Conservation (phyloP, 2,329 filamentous ascomycete species). For the Penicillium sp. region DNA sequence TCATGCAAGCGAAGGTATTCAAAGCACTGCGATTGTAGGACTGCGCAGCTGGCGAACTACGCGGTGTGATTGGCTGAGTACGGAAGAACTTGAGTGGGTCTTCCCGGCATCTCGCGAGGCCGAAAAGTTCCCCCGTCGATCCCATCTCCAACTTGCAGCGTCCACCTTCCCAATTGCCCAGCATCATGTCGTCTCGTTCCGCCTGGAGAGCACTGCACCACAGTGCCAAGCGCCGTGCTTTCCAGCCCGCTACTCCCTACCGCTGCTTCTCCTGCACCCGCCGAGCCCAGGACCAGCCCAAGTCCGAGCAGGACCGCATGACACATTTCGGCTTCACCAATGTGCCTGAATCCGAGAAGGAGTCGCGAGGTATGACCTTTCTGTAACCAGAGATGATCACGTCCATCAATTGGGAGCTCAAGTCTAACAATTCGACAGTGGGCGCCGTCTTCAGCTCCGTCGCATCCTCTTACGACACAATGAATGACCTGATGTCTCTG, state of each 20-base stretch:
- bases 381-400: background rate
- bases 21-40: background rate
- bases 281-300: slow-evolving; percentile 40
- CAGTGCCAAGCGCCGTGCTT: slow-evolving; percentile 31
- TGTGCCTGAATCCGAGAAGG: slow-evolving; percentile 76
- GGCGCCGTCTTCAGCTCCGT: slow-evolving; percentile 92
- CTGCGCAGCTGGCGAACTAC: slow-evolving; percentile 3
- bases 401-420: background rate
- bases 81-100: slow-evolving; percentile 11
- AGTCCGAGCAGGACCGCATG: slow-evolving; percentile 53
- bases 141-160: slow-evolving; percentile 5
- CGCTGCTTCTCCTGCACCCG: slow-evolving; percentile 54
- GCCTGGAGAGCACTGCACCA: slow-evolving; percentile 39
- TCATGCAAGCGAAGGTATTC: background rate
- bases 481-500: slow-evolving; percentile 99
- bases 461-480: slow-evolving; percentile 89
- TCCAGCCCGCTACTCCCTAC: slow-evolving; percentile 34
- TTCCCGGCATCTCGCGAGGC: slow-evolving; percentile 4
- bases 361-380: slow-evolving; percentile 54
- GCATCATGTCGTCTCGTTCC: slow-evolving; percentile 34
- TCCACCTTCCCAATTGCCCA: slow-evolving; percentile 1
- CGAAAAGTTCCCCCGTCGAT: slow-evolving; percentile 21
- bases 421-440: slow-evolving; percentile 50
- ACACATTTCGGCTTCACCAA: slow-evolving; percentile 93
- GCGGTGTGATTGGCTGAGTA: slow-evolving; percentile 17